phyloP scores from a whole-genome alignment of 2,329 filamentous ascomycete species.

The Cladophialophora yegresii region DNA sequence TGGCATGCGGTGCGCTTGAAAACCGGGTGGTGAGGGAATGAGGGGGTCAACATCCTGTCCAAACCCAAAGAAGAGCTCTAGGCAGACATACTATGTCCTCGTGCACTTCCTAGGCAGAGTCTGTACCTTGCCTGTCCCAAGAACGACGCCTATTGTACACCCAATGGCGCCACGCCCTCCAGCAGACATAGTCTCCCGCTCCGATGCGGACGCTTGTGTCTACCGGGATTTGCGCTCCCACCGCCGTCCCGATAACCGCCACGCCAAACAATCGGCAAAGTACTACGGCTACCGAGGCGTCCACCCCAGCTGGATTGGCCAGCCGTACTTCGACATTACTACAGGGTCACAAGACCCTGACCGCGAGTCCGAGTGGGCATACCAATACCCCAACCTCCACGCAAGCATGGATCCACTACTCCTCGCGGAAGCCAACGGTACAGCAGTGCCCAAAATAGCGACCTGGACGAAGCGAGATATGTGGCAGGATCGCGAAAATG shows the following conservation, averaged over 20 bases:
- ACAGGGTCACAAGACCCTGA: neutral
- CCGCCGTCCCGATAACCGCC: slow-evolving; percentile 16
- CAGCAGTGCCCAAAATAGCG: neutral
- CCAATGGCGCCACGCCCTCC: neutral
- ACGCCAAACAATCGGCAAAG: slow-evolving; percentile 28
- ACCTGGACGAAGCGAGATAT: slow-evolving; percentile 30
- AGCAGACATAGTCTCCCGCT: neutral
- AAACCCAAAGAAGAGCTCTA: neutral
- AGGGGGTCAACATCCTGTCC: neutral
- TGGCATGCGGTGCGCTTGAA: neutral
- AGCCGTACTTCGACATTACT: slow-evolving; percentile 14
- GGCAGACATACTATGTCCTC: neutral
- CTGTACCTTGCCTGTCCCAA: neutral
- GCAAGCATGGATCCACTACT: slow-evolving; percentile 9
- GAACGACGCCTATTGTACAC: neutral
- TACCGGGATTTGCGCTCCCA: slow-evolving; percentile 26
- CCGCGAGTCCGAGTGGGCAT: neutral
- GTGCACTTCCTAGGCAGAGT: neutral
- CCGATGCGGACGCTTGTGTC: neutral
- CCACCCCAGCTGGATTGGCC: slow-evolving; percentile 27
- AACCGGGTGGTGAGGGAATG: neutral
- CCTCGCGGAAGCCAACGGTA: neutral
- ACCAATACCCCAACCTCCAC: neutral
- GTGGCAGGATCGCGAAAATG: slow-evolving; percentile 20
- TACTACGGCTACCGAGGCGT: slow-evolving; percentile 33